A percentile compares a stretch with the other conserved stretches of the same genome.
These are phyloP conservation scores for Albizia julibrissin DNA, from an alignment of 306 rosid species.

Conservation along the genomic window DNA sequence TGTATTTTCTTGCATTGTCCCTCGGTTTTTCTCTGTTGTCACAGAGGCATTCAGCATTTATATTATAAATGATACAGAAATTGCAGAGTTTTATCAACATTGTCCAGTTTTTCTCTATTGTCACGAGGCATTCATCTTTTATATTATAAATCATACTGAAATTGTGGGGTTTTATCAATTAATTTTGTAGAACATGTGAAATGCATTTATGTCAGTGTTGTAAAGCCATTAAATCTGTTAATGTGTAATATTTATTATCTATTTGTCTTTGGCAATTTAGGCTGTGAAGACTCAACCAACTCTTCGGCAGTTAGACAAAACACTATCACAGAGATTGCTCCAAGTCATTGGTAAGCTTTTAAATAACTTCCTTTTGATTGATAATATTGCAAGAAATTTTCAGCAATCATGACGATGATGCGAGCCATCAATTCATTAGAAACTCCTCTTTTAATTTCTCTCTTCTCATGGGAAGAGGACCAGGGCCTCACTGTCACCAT, in stretches of 20 bases:
- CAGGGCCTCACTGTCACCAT: background rate
- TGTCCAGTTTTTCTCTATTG: too few relatives aligned
- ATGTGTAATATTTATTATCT: slow-evolving; percentile 7
- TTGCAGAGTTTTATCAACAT: background rate
- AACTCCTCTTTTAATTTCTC: background rate
- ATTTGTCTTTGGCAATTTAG: slow-evolving; percentile 40
- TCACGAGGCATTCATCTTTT: background rate
- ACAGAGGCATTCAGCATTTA: background rate
- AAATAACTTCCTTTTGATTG: slow-evolving; percentile 14
- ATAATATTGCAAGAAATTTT: slow-evolving; percentile 23
- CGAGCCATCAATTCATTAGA: background rate
- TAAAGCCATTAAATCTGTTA: slow-evolving; percentile 5
- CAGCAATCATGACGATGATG: background rate
- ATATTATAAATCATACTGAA: background rate
- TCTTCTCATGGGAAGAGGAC: background rate
- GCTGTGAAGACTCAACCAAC: slow-evolving; percentile 62
- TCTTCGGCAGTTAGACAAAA: slow-evolving; percentile 73
- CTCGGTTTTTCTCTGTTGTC: background rate
- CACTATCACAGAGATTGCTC: slow-evolving; percentile 66
- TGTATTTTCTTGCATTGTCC: background rate
- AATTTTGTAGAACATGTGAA: slow-evolving; percentile 1
- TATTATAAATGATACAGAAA: background rate
- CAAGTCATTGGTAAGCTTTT: slow-evolving; percentile 88
- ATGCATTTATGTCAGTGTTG: background rate
- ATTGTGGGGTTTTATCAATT: background rate